These are phyloP conservation scores for Paradendryphiella salina DNA, from an alignment of 2,329 filamentous ascomycete genomes.

Conservation along the genomic window DNA sequence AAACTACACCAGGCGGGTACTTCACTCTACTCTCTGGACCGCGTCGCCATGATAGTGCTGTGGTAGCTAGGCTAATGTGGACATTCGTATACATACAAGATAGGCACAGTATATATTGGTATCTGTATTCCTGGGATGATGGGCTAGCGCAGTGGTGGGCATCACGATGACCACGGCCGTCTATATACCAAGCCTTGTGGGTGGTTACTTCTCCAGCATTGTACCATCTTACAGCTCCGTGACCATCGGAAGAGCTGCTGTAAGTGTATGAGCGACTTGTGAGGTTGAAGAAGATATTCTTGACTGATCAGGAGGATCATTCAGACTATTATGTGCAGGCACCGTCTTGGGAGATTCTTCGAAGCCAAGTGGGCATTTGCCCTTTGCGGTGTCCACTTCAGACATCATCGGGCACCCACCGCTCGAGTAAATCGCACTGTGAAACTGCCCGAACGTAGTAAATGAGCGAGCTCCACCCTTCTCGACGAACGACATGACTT, in stretches of 20 bases:
- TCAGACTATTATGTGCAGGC: not conserved
- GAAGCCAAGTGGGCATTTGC: not conserved
- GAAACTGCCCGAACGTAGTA: slow-evolving; percentile 10
- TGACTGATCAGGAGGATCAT: not conserved
- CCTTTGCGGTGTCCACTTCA: not conserved
- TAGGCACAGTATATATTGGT: not conserved
- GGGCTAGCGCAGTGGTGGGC: too few relatives aligned
- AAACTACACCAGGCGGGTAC: not conserved
- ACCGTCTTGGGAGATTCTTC: not conserved
- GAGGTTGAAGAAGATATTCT: not conserved
- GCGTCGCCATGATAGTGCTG: not conserved
- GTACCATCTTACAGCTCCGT: not conserved
- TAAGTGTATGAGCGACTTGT: not conserved
- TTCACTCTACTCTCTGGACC: not conserved
- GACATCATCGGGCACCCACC: not conserved
- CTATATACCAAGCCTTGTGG: not conserved
- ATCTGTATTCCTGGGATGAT: not conserved
- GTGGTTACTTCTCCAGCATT: not conserved
- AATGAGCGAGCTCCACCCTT: slow-evolving; percentile 4
- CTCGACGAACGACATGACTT: slow-evolving; percentile 11
- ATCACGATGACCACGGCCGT: too few relatives aligned
- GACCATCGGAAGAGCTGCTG: not conserved
- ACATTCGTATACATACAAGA: not conserved
- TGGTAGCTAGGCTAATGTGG: not conserved
- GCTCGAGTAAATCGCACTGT: not conserved